Percentiles rank a stretch among this genome's conserved stretches.
Evolutionary conservation across 352 stramenopile genomes (phyloP).

Genomic region (Phytophthora tubulina): DNA sequence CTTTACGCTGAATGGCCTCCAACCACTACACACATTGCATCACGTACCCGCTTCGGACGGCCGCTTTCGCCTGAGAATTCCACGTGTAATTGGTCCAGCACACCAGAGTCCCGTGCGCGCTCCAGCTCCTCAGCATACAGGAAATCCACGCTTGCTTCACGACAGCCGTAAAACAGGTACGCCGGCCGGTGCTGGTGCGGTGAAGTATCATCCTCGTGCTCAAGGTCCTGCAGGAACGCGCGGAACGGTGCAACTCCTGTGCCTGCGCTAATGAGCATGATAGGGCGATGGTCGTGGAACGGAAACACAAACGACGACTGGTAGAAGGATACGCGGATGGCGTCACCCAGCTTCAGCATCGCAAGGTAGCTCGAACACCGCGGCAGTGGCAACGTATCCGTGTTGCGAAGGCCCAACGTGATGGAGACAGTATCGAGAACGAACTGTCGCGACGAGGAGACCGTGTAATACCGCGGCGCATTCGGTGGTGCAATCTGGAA

Average conservation of each 20-base stretch:
- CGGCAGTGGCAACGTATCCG: constrained; percentile 59
- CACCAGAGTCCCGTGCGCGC: constrained; percentile 41
- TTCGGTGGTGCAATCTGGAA: constrained; percentile 76
- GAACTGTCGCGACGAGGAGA: constrained; percentile 81
- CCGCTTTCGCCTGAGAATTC: constrained; percentile 60
- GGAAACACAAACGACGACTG: constrained; percentile 84
- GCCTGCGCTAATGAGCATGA: constrained; percentile 82
- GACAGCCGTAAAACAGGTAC: constrained; percentile 86
- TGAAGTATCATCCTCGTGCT: constrained; percentile 56
- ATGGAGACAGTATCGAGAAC: constrained; percentile 69
- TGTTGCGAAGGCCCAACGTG: constrained; percentile 73
- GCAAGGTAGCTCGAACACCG: constrained; percentile 83
- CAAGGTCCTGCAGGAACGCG: constrained; percentile 79
- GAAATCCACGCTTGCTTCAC: constrained; percentile 64
- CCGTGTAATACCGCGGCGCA: constrained; percentile 81
- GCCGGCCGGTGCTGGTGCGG: constrained; percentile 47
- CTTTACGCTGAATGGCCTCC: background rate
- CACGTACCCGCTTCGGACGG: constrained; percentile 58
- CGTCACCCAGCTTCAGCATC: constrained; percentile 54
- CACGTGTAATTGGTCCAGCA: constrained; percentile 67
- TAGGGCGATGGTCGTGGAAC: constrained; percentile 59
- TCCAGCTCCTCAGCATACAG: constrained; percentile 78
- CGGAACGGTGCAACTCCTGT: constrained; percentile 88
- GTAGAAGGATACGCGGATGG: constrained; percentile 72
- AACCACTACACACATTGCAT: constrained; percentile 1